Base-by-base conservation (phyloP, 2,329 filamentous ascomycete genomes). In the Nemania abortiva region DNA sequence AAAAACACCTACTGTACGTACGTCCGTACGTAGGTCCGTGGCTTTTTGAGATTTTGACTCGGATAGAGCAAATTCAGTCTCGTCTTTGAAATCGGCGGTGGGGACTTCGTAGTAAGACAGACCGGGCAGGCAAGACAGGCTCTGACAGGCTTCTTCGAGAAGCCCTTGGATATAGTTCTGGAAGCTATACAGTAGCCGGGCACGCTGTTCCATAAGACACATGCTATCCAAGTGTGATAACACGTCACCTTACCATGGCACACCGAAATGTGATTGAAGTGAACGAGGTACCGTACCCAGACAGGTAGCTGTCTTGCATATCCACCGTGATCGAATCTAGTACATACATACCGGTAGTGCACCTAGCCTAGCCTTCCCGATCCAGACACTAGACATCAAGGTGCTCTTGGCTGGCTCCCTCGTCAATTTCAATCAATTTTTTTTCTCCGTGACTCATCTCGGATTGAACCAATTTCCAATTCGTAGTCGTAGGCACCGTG, bases 371-470 rank as follows among this genome's bases (percentile, higher is more conserved):
- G 66, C 54, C 63, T 69, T 66, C 66, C 53, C 6, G n/a, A 69
- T 66, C 39, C 18, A 63, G 53, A 58, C 31, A 39, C 42, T 24
- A 34, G 22, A 34, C 55, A 54, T 47, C 15, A 34, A 27, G 24
- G 24, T 27, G 24, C 5, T 5, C 55, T 45, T 20, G 34, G 31
- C 31, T 34, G 31, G 34, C 34, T 37, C 7, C 34, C 34, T 37
- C 31, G 18, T 42, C n/a, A 24, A 42, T 42, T 55, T 29, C 54
- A 29, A 42, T 42, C 34, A 57, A 18, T 10, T 34, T 39, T 24
- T 56, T 39, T 56, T 42, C 31, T 53, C 29, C 31, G 65, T 70
- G 68, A 70, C 68, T 70, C 68, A 70, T 54, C 49, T 37, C 29
- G 62, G 20, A 62, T 65, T 70, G 65, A 29, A 34, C 27, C 47